A percentile compares a stretch with the other conserved stretches of the same genome.
Evolutionary conservation across 768 basidiomycete genomes (phyloP).

Genomic region (Xerocomellus chrysenteron): DNA sequence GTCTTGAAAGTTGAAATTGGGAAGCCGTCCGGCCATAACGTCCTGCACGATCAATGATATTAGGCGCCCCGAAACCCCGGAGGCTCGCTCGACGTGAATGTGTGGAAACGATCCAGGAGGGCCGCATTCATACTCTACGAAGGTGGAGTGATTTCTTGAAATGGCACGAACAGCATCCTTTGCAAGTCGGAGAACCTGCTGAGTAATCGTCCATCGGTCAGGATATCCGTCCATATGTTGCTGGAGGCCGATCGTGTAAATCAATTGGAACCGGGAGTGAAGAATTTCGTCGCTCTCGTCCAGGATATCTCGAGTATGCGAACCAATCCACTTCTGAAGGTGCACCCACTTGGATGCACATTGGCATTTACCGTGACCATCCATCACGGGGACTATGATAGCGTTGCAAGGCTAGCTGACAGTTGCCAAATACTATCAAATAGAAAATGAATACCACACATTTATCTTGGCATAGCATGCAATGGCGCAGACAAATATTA

Average conservation of each 20-base stretch:
- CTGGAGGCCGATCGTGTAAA: slow-evolving; percentile 28
- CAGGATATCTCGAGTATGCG: slow-evolving; percentile 13
- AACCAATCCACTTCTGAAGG: slow-evolving; percentile 14
- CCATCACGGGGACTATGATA: too few relatives aligned
- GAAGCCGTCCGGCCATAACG: too few relatives aligned
- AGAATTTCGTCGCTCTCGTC: too few relatives aligned
- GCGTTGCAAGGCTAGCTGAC: too few relatives aligned
- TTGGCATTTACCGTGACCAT: too few relatives aligned
- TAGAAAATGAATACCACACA: too few relatives aligned
- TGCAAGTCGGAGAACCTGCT: slow-evolving; percentile 24
- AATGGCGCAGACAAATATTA: too few relatives aligned
- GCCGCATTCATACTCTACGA: background rate
- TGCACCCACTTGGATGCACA: slow-evolving; percentile 13
- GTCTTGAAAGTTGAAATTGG: too few relatives aligned
- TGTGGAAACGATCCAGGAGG: slow-evolving; percentile 8
- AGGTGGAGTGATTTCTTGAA: background rate
- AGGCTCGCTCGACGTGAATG: background rate
- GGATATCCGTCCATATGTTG: slow-evolving; percentile 24
- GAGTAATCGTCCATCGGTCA: slow-evolving; percentile 28
- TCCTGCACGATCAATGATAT: too few relatives aligned
- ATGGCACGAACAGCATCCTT: background rate
- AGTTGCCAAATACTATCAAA: too few relatives aligned
- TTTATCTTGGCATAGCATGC: too few relatives aligned
- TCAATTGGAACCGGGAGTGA: slow-evolving; percentile 8
- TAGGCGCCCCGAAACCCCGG: too few relatives aligned